Evolutionary conservation across 495 filamentous ascomycete genomes (phyloP), one percentile per base, ranked within the genome.

Genomic region (Lophium mytilinum): DNA sequence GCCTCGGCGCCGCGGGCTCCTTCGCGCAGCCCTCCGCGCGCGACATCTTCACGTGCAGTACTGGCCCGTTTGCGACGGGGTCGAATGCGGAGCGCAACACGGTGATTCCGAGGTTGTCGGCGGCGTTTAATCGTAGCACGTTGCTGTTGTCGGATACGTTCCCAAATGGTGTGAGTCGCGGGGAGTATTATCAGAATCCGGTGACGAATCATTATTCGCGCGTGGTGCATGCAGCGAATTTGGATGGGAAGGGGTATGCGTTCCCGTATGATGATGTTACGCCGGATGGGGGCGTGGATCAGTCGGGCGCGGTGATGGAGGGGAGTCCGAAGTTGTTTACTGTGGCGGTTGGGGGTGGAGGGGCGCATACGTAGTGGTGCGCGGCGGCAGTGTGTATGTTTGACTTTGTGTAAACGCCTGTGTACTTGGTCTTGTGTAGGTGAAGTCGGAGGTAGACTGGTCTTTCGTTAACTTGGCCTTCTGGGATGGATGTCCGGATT

Each of bases 201-300:
- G 69, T 80, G 37, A 89, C 87, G 21, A 91, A 91, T 60, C 85
- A 89, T 68, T 90, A 88, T 63, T 71, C 83, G 15, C 68, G 83
- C 12, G 77, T 90, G 55, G 77, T 85, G 53, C 87, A 90, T 70
- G 73, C 66, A 24, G 76, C 75, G 39, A 83, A 82, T 58, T 58
- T 80, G 7, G 84, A 85, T 69, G 74, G 77, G 3, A 70, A 76
- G 12, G 87, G 87, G 1, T 90, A 90, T 71, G 83, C 85, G 1
- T 89, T 89, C 63, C 85, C 87, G 0, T 90, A 89, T 64, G 86
- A 90, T 65, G 87, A 90, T 68, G 87, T 89, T 4, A 75, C 76
- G 18, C 77, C 83, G 0, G 69, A 70, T 15, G 78, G 75, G 50
- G 79, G 75, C 0, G 59, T 67, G 12, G 83, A 88, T 69, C 82